Evolutionary conservation across 2,329 filamentous ascomycete species (phyloP), one percentile per base, ranked within the genome.

Genomic region (Teratosphaeria pseudoeucalypti): DNA sequence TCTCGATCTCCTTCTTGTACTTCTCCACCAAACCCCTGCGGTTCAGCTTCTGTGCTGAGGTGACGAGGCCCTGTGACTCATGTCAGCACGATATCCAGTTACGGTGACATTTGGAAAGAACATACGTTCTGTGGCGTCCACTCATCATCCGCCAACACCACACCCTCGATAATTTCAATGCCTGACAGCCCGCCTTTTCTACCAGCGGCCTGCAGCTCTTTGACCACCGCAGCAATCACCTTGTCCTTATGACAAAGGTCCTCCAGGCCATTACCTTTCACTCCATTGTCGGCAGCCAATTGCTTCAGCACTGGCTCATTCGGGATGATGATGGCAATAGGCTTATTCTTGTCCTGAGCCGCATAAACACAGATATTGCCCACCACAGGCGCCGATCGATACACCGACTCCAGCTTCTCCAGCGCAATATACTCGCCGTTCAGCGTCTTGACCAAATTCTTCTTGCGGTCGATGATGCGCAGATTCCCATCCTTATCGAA

Each of bases 381-480:
- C 23, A 96, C 90, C 10, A 88, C 83, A n/a, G 84, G 81, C 10
- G 83, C 84, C 54, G 89, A 86, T 63, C 92, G 87, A 78, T 96
- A 97, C 58, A 95, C 81, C 2, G 92, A 88, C 77, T 97, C 92
- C 61, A 97, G 85, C 79, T 87, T 96, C 79, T 97, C 92, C 3
- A 99, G 83, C 26, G 92, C 94, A 73, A 97, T 95, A 76, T 97
- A 97, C 80, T 97, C 92, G 67, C 92, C 92, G 62, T 92, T 91
- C 65, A 90, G 83, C 64, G 94, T 92, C 85, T 97, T 97, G 75
- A 97, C 89, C 59, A 97, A 80, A 77, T 97, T 97, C 86, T 97
- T 97, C 84, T 96, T 92, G 67, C 92, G 90, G 75, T 97, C 92
- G 71, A 97, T 92, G 72, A 97, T 87, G 67, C 81, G 84, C 65